Percentiles rank a stretch among this genome's conserved stretches.
Evolutionary conservation across 2,329 filamentous ascomycete genomes (phyloP).

Genomic region (Epichloe aotearoae): DNA sequence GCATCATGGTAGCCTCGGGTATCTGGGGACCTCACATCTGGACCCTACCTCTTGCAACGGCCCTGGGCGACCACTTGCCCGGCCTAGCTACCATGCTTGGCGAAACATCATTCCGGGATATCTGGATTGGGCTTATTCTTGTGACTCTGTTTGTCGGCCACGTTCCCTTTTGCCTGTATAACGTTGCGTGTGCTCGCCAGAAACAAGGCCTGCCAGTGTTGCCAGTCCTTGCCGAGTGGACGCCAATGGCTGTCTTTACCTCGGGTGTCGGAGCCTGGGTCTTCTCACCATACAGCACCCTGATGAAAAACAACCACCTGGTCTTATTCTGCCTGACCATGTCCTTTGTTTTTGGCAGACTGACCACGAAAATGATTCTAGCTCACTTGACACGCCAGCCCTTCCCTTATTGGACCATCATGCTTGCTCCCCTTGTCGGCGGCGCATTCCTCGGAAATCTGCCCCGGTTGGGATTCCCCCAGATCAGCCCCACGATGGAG

Average conservation of each 20-base stretch:
- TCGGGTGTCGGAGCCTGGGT: slow-evolving; percentile 69
- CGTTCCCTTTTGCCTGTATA: slow-evolving; percentile 77
- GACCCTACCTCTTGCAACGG: slow-evolving; percentile 58
- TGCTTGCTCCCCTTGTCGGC: slow-evolving; percentile 74
- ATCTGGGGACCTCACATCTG: slow-evolving; percentile 82
- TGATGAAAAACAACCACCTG: slow-evolving; percentile 75
- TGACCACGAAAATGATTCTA: slow-evolving; percentile 98
- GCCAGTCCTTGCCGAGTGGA: slow-evolving; percentile 87
- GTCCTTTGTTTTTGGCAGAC: slow-evolving; percentile 92
- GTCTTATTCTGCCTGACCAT: slow-evolving; percentile 87
- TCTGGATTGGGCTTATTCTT: slow-evolving; percentile 68
- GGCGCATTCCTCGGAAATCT: slow-evolving; percentile 76
- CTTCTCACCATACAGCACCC: slow-evolving; percentile 72
- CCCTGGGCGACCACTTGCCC: slow-evolving; percentile 44
- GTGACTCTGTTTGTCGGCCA: slow-evolving; percentile 56
- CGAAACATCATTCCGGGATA: slow-evolving; percentile 64
- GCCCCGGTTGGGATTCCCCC: slow-evolving; percentile 58
- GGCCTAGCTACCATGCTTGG: slow-evolving; percentile 48
- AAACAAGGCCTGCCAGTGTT: slow-evolving; percentile 59
- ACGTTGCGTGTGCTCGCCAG: slow-evolving; percentile 67
- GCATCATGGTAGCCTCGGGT: slow-evolving; percentile 75
- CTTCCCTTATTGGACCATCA: slow-evolving; percentile 92
- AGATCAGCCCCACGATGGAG: slow-evolving; percentile 54
- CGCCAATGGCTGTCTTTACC: slow-evolving; percentile 75
- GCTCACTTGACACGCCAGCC: slow-evolving; percentile 87